Percentiles rank a stretch among this genome's conserved stretches.
These are phyloP conservation scores for Boletus tomentosulus DNA, from an alignment of 768 basidiomycete species.

Conservation along the genomic window DNA sequence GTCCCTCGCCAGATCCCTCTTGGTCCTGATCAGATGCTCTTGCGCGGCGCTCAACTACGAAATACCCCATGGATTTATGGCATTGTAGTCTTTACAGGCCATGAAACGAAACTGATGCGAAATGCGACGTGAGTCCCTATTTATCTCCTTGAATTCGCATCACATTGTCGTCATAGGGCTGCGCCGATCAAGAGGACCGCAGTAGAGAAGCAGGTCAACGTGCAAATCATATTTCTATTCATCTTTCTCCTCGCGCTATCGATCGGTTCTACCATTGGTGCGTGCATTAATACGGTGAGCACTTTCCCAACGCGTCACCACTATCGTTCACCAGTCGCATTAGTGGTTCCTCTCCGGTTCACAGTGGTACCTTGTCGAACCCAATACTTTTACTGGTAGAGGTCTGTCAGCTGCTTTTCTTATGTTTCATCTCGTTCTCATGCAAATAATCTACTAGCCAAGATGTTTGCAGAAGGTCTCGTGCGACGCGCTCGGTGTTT, in stretches of 20 bases:
- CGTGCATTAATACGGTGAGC: constrained; percentile 75
- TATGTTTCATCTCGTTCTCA: not conserved
- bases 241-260: constrained; percentile 82
- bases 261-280: constrained; percentile 87
- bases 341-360: constrained; percentile 82
- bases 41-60: constrained; percentile 91
- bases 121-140: constrained; percentile 81
- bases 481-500: not conserved
- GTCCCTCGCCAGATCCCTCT: constrained; percentile 80
- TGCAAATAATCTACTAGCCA: constrained; percentile 41
- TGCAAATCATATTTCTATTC: constrained; percentile 95
- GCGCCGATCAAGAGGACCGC: constrained; percentile 96
- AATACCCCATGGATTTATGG: constrained; percentile 98
- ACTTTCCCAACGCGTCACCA: not conserved
- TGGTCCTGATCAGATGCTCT: constrained; percentile 90
- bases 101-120: constrained; percentile 97
- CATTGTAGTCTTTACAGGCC: constrained; percentile 89
- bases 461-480: constrained; percentile 79
- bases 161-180: constrained; percentile 46
- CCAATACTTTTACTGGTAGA: constrained; percentile 54
- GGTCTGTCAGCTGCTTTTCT: constrained; percentile 39
- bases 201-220: constrained; percentile 93
- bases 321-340: constrained; percentile 2
- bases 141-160: not conserved
- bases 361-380: constrained; percentile 87